Conservation (phyloP, 2,329 filamentous ascomycete species). For the Colletotrichum lindemuthianum region DNA sequence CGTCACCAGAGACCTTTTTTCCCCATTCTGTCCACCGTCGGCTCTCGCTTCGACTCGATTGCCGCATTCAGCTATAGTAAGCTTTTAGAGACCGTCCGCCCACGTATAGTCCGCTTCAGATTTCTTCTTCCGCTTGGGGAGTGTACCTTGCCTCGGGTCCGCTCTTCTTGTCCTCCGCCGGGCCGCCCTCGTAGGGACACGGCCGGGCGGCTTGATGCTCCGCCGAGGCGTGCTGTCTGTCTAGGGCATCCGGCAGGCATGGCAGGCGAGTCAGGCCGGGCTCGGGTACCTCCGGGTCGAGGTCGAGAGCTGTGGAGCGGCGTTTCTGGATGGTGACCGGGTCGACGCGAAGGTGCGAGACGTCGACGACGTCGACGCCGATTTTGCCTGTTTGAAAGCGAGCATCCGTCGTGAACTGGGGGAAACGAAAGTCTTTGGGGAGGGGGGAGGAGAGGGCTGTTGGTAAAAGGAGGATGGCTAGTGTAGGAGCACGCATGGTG, state of each 20-base stretch:
- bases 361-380: slow-evolving; percentile 30
- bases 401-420: slow-evolving; percentile 1
- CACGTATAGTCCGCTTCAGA: neutral
- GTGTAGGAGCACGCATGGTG: no score
- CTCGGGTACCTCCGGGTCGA: neutral
- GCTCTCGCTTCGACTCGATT: neutral
- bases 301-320: neutral
- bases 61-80: neutral
- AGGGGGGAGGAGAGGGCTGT: neutral
- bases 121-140: slow-evolving; percentile 11
- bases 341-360: slow-evolving; percentile 24
- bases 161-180: neutral
- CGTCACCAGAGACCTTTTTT: no score
- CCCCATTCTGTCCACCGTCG: neutral
- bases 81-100: neutral
- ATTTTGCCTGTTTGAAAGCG: slow-evolving; percentile 11
- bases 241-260: no score
- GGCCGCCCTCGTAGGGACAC: neutral
- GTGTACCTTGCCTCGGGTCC: slow-evolving; percentile 1
- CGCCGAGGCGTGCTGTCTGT: neutral
- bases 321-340: slow-evolving; percentile 12
- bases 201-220: neutral
- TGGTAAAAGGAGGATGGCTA: neutral
- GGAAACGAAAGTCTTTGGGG: slow-evolving; percentile 20
- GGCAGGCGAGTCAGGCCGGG: neutral